Conservation (phyloP, 345 rosid genomes). For the Heritiera fomes region DNA sequence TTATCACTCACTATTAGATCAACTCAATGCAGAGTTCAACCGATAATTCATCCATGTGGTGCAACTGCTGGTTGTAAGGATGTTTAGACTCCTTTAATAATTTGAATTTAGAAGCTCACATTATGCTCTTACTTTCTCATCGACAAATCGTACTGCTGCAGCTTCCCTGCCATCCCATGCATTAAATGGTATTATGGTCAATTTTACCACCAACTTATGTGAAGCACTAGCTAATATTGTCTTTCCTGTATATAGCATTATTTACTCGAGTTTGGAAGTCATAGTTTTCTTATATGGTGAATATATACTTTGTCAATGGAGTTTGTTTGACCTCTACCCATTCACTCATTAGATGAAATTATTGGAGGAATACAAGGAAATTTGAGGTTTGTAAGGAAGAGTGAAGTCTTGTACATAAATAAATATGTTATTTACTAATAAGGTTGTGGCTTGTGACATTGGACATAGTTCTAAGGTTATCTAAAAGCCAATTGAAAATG, state of each 20-base stretch:
- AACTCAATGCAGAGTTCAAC: not conserved
- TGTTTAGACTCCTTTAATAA: too few relatives aligned
- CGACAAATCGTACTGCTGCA: not conserved
- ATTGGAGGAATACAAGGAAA: too few relatives aligned
- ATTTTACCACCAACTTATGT: not conserved
- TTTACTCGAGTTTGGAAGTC: too few relatives aligned
- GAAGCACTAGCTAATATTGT: too few relatives aligned
- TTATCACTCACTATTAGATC: not conserved
- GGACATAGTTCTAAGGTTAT: not conserved
- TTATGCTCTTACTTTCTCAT: not conserved
- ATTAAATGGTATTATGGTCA: not conserved
- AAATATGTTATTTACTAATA: not conserved
- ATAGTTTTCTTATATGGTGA: too few relatives aligned
- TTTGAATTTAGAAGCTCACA: not conserved
- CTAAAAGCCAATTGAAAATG: not conserved
- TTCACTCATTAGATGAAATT: too few relatives aligned
- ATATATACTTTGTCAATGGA: too few relatives aligned
- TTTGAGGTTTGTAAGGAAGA: too few relatives aligned
- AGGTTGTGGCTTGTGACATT: not conserved
- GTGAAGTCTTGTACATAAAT: too few relatives aligned
- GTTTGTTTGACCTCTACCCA: too few relatives aligned
- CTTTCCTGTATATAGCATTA: too few relatives aligned
- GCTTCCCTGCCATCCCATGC: not conserved
- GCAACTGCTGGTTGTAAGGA: not conserved
- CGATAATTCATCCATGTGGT: not conserved